Conservation (phyloP, 352 stramenopile genomes). For the Nothophytophthora sp. region DNA sequence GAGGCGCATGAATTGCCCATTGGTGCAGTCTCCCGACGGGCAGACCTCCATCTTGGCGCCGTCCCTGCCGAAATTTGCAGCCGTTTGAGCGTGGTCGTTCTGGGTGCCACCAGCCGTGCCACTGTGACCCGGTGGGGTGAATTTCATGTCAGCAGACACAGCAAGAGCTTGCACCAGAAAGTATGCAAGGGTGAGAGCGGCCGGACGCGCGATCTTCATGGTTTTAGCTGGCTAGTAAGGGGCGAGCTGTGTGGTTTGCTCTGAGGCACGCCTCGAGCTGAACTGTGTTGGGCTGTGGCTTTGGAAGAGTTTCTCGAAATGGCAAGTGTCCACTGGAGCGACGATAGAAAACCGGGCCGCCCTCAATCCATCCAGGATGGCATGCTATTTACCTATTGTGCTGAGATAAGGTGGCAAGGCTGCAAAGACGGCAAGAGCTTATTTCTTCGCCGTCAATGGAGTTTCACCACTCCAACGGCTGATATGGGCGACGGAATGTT, state of each 20-base stretch:
- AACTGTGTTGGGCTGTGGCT: slow-evolving; percentile 4
- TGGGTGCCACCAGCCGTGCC: background rate
- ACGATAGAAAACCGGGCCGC: too few relatives aligned
- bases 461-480: too few relatives aligned
- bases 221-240: background rate
- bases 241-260: background rate
- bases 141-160: slow-evolving; percentile 5
- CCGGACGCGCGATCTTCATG: slow-evolving; percentile 24
- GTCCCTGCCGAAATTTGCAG: slow-evolving; percentile 28
- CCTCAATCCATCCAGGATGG: too few relatives aligned
- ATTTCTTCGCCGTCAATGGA: too few relatives aligned
- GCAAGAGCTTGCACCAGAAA: slow-evolving; percentile 2
- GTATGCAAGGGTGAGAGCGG: slow-evolving; percentile 9
- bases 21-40: slow-evolving; percentile 60
- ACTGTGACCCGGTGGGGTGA: slow-evolving; percentile 2
- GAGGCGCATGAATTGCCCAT: slow-evolving; percentile 94
- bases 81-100: slow-evolving; percentile 24
- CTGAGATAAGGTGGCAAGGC: slow-evolving; percentile 10
- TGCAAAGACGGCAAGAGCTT: slow-evolving; percentile 4
- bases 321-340: too few relatives aligned
- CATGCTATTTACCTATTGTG: too few relatives aligned
- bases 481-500: slow-evolving; percentile 40
- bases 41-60: slow-evolving; percentile 45
- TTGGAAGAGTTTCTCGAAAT: slow-evolving; percentile 19
- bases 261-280: slow-evolving; percentile 1